Evolutionary conservation across 1,139 yeast genomes (phyloP).

Genomic region (Hanseniaspora gamundiae): DNA sequence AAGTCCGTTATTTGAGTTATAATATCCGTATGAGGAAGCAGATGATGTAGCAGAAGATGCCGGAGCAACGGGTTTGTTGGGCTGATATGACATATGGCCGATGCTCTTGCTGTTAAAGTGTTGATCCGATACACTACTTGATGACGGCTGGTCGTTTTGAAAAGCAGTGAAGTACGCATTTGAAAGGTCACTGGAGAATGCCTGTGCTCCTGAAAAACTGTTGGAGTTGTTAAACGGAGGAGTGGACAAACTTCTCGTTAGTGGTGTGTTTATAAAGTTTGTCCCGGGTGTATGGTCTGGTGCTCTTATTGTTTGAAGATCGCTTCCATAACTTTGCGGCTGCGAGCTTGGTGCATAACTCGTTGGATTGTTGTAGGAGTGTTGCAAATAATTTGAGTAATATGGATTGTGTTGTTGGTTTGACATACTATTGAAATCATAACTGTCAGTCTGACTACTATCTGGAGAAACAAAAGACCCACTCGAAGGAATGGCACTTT

Average conservation of each 20-base stretch:
- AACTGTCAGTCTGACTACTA: background rate
- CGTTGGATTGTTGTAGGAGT: background rate
- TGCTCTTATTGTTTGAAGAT: background rate
- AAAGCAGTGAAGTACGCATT: background rate
- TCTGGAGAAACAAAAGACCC: background rate
- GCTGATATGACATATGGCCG: too few species aligned
- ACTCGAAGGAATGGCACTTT: too few species aligned
- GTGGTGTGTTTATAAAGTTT: slow-evolving; percentile 11
- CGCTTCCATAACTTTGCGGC: background rate
- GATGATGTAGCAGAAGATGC: too few species aligned
- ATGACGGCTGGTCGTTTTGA: background rate
- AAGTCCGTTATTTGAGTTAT: too few species aligned
- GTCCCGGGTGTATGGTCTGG: slow-evolving; percentile 6
- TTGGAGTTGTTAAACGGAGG: slow-evolving; percentile 12
- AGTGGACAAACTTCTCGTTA: slow-evolving; percentile 12
- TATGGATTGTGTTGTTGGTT: background rate
- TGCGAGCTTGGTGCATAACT: background rate
- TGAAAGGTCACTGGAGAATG: slow-evolving; percentile 5
- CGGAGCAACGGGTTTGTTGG: too few species aligned
- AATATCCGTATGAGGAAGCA: too few species aligned
- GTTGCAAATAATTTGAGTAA: background rate
- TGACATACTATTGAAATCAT: too few species aligned
- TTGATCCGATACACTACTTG: too few species aligned
- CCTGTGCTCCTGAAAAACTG: background rate
- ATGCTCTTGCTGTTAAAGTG: too few species aligned